Percentiles rank a stretch among this genome's conserved stretches.
Evolutionary conservation across 805 yeast genomes (phyloP).

Genomic region (Lachancea cidri): DNA sequence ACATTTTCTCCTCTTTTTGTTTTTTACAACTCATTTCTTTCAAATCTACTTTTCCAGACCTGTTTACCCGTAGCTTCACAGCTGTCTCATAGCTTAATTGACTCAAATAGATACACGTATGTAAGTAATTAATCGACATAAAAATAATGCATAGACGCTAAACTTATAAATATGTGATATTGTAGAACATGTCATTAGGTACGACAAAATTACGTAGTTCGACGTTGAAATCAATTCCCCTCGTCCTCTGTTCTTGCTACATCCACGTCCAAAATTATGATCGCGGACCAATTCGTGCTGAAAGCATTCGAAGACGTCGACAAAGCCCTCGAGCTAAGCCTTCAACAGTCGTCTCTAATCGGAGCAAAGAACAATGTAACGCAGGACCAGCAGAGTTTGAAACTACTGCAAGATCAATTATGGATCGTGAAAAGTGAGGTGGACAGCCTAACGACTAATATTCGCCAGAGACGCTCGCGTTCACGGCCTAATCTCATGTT

Average conservation of each 20-base stretch:
- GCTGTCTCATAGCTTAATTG: not conserved
- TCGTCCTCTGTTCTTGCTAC: not conserved
- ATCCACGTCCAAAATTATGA: slow-evolving; percentile 5
- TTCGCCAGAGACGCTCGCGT: slow-evolving; percentile 3
- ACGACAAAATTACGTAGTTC: too few relatives aligned
- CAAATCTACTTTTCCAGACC: too few relatives aligned
- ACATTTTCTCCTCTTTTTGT: not conserved
- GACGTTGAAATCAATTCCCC: not conserved
- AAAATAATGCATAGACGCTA: not conserved
- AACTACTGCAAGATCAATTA: slow-evolving; percentile 15
- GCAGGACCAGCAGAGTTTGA: slow-evolving; percentile 7
- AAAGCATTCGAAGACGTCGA: slow-evolving; percentile 13
- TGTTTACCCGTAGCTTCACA: not conserved
- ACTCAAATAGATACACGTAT: not conserved
- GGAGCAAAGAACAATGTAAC: slow-evolving; percentile 1
- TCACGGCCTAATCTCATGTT: not conserved
- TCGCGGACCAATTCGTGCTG: slow-evolving; percentile 12
- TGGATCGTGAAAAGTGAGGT: slow-evolving; percentile 9
- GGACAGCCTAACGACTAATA: not conserved
- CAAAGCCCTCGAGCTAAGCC: slow-evolving; percentile 10
- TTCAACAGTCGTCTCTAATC: slow-evolving; percentile 10
- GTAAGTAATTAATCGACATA: not conserved
- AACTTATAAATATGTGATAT: too few relatives aligned
- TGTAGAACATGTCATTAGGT: too few relatives aligned
- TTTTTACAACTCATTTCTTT: not conserved